Evolutionary conservation across 176 grass and related monocot species (phyloP), one percentile per base, ranked within the genome.

Genomic region (Metroxylon sagu): DNA sequence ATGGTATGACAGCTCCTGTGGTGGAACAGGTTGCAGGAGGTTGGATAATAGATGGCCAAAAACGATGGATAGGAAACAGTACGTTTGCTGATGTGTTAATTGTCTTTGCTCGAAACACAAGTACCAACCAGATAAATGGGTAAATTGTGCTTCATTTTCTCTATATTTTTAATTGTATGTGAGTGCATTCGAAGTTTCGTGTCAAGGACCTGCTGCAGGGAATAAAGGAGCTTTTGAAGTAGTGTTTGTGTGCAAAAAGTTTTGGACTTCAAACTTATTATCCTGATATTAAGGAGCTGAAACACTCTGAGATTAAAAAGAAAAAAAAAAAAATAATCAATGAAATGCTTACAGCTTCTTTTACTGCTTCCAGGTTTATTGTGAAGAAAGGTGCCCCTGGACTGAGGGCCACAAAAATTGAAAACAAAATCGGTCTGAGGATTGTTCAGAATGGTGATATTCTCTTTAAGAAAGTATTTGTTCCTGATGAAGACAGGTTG

Each of bases 11-110:
- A 57, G 48, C 57, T 57, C 28, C 57, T 59, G 15, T 52, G 28
- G 2, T 85, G 53, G 8, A 78, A 60, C 65, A 95, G 90, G 90
- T 95, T 30, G 67, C 77, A 79, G 90, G 91, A 39, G 86, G 91
- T 55, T 96, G 91, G 86, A 68, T 85, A 23, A 76, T 96, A 60
- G 71, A 87, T 82, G 91, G 91, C 48, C 91, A 96, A 85, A 96
- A 96, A 43, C 78, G 91, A 3, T 96, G 91, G 91, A 96, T 90
- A 65, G 91, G 86, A 67, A 96, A 96, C 53, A 79, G 91, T 82
- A 96, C 91, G 14, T 96, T 96, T 75, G 91, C 91, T 50, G 83
- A 96, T 70, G 48, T 96, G 60, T 72, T 96, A 59, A 23, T 96
- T 48, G 70, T 96, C 73, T 90, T 96, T 69, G 91, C 86, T 49